phyloP scores from a whole-genome alignment of 805 yeast genomes.

The Schwanniomyces vanrijiae region DNA sequence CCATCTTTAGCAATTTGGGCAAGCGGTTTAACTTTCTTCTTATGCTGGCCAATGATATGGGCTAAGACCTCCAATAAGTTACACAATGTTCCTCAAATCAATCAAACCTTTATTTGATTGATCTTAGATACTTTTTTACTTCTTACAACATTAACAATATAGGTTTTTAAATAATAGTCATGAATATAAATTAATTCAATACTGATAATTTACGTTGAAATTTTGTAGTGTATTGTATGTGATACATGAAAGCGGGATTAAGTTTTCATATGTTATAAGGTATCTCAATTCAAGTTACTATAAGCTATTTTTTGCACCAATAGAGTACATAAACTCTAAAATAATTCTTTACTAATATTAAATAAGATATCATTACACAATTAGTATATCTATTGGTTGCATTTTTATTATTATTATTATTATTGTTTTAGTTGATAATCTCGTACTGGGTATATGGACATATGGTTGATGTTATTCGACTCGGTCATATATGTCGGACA shows the following conservation, averaged over 20 bases:
- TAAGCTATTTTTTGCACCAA: too few species aligned
- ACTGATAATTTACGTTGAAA: too few species aligned
- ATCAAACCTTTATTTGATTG: neutral
- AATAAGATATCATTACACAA: too few species aligned
- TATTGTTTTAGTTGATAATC: neutral
- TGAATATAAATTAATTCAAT: neutral
- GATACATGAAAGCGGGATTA: too few species aligned
- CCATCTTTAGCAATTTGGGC: constrained; percentile 33
- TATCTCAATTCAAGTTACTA: too few species aligned
- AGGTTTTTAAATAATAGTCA: neutral
- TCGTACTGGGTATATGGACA: neutral
- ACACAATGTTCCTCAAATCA: constrained; percentile 27
- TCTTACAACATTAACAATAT: neutral
- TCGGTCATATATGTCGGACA: neutral
- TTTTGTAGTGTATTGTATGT: too few species aligned
- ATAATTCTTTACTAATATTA: too few species aligned
- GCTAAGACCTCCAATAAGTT: constrained; percentile 21
- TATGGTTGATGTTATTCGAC: neutral
- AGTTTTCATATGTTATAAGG: too few species aligned
- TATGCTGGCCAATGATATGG: constrained; percentile 38
- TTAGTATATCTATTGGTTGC: too few species aligned
- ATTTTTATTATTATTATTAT: too few species aligned
- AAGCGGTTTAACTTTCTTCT: constrained; percentile 24
- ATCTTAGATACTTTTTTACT: neutral
- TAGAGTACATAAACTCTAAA: too few species aligned